phyloP scores from a whole-genome alignment of 495 filamentous ascomycete species.

The Amphirosellinia nigrospora region DNA sequence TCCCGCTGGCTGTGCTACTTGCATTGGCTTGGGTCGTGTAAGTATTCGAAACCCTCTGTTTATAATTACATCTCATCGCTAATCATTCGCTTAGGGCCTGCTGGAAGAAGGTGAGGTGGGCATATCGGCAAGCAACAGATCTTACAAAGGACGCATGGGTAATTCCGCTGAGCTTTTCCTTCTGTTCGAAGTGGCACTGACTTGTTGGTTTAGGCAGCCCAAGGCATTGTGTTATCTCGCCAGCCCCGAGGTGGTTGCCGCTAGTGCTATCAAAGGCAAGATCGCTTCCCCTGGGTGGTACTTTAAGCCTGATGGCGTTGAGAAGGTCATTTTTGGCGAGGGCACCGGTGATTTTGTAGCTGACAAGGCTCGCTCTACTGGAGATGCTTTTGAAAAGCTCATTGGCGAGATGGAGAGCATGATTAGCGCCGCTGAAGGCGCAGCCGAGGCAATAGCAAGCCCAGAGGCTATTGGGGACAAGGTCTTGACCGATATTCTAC shows the following conservation, averaged over 20 bases:
- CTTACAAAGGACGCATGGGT: slow-evolving; percentile 78
- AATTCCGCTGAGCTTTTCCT: background rate
- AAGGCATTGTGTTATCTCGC: slow-evolving; percentile 68
- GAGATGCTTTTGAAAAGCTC: slow-evolving; percentile 71
- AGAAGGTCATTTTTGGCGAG: slow-evolving; percentile 72
- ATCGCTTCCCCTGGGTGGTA: slow-evolving; percentile 80
- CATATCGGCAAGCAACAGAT: slow-evolving; percentile 82
- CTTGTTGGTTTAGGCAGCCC: background rate
- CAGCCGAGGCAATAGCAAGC: slow-evolving; percentile 6
- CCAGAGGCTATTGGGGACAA: slow-evolving; percentile 37
- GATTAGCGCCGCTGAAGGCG: slow-evolving; percentile 30
- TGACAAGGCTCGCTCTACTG: slow-evolving; percentile 66
- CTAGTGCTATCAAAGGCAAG: slow-evolving; percentile 78
- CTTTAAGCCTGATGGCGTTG: slow-evolving; percentile 67
- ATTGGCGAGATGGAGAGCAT: slow-evolving; percentile 66
- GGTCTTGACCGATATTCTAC: slow-evolving; percentile 64
- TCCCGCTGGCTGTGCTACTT: slow-evolving; percentile 84
- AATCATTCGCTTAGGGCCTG: slow-evolving; percentile 55
- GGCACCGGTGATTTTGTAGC: slow-evolving; percentile 68
- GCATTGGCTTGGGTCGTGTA: slow-evolving; percentile 81
- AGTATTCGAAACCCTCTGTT: too few species aligned
- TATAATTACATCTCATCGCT: too few species aligned
- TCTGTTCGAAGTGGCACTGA: background rate
- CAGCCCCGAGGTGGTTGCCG: slow-evolving; percentile 90
- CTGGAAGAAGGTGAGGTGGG: slow-evolving; percentile 83